Evolutionary conservation across 2,329 filamentous ascomycete species (phyloP).

Genomic region (Capronia epimyces): DNA sequence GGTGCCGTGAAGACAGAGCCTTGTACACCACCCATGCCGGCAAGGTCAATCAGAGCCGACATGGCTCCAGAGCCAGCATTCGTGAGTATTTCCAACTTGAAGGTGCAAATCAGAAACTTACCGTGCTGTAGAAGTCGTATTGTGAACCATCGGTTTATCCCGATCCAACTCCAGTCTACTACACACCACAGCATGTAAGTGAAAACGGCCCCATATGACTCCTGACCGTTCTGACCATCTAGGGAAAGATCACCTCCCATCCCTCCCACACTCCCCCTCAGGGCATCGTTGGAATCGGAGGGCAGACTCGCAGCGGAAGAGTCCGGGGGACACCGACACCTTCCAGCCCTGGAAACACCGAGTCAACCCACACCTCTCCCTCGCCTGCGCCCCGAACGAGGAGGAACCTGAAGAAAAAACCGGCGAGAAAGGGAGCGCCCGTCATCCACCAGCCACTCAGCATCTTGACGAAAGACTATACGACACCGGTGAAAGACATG

Average conservation of each 20-base stretch:
- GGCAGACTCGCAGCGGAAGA: constrained; percentile 27
- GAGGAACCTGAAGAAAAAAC: constrained; percentile 24
- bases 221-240: constrained; percentile 10
- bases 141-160: constrained; percentile 26
- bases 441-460: constrained; percentile 62
- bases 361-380: constrained; percentile 29
- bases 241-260: constrained; percentile 16
- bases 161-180: constrained; percentile 20
- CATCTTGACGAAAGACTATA: constrained; percentile 58
- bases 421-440: constrained; percentile 24
- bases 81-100: constrained; percentile 19
- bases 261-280: constrained; percentile 19
- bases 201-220: neutral
- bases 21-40: constrained; percentile 22
- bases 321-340: constrained; percentile 24
- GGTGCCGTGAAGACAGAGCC: constrained; percentile 11
- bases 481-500: constrained; percentile 69
- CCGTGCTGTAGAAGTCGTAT: constrained; percentile 21
- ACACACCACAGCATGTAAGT: constrained; percentile 23
- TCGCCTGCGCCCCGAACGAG: constrained; percentile 35
- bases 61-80: constrained; percentile 13
- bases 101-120: constrained; percentile 10
- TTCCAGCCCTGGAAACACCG: constrained; percentile 13
- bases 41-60: constrained; percentile 11
- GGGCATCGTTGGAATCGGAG: constrained; percentile 7